phyloP scores from a whole-genome alignment of 2,329 filamentous ascomycete genomes.

The Botrytis deweyae region DNA sequence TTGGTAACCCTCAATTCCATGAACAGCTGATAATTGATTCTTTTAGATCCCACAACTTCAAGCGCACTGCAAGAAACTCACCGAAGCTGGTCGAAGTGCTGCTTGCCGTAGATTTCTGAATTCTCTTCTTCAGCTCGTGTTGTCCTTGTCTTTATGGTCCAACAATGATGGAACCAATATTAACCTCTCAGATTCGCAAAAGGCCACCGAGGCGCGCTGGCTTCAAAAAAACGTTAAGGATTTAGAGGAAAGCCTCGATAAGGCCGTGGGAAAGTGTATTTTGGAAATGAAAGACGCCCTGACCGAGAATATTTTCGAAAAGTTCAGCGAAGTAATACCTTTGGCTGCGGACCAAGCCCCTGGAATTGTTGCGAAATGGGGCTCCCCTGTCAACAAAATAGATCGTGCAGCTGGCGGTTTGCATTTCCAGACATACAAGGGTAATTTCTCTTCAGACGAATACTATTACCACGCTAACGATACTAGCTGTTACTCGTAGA shows the following conservation, averaged over 20 bases:
- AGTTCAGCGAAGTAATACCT: slow-evolving; percentile 43
- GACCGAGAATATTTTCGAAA: slow-evolving; percentile 47
- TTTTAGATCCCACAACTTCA: slow-evolving; percentile 28
- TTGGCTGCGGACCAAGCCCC: slow-evolving; percentile 43
- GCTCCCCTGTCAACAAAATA: slow-evolving; percentile 38
- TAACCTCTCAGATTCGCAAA: slow-evolving; percentile 45
- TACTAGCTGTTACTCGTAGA: slow-evolving; percentile 49
- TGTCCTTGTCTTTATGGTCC: slow-evolving; percentile 53
- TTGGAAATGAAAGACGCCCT: slow-evolving; percentile 44
- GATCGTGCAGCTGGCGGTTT: slow-evolving; percentile 47
- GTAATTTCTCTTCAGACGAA: not conserved
- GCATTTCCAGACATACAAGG: slow-evolving; percentile 53
- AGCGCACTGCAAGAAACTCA: slow-evolving; percentile 57
- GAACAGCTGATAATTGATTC: not conserved
- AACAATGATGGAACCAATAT: slow-evolving; percentile 44
- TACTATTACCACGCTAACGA: not conserved
- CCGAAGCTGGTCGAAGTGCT: slow-evolving; percentile 48
- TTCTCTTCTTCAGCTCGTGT: slow-evolving; percentile 50
- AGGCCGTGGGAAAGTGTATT: slow-evolving; percentile 43
- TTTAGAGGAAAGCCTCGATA: slow-evolving; percentile 45
- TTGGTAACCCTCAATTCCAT: not conserved
- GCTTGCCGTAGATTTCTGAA: slow-evolving; percentile 52
- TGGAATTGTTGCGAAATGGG: slow-evolving; percentile 44
- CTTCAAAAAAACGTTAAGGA: slow-evolving; percentile 43
- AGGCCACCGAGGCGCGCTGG: slow-evolving; percentile 41